Base-by-base conservation (phyloP, 2,329 filamentous ascomycete species). In the Colletotrichum nymphaeae region DNA sequence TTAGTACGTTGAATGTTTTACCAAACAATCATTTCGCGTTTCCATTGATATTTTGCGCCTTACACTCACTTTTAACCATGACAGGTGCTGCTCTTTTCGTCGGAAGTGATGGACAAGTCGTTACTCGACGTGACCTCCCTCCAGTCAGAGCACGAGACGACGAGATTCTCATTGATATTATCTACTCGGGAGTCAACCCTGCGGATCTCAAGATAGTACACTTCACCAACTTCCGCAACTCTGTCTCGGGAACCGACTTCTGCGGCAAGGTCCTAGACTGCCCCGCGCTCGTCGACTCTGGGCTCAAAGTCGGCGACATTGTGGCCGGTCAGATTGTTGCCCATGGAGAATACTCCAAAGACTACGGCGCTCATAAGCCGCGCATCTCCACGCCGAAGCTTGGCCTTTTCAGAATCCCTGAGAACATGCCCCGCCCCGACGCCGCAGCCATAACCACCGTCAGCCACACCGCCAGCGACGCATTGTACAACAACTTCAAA, bases 171-270 rank as follows among this genome's bases (percentile, higher is more conserved):
- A 56, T 69, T 24, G 58, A 63, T 2, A 26, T 63, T 1, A 8
- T 63, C 16, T 69, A 57, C 24, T 69, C 66, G 11, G 58, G 66
- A 22, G 66, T 63, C n/a, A 69, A 69, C 16, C 58, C 58, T 8
- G 26, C 58, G 2, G 66, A 69, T 32, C 7, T 57, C 28, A 62
- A 42, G 22, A 32, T 32, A 14, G 3, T 30, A 14, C 42, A n/a
- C 4, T 53, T 16, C 28, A 16, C 32, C 11, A 28, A 30, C 24
- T 53, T 2, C 5, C 55, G 55, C 1, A n/a, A 22, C 19, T 14
- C 16, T n/a, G 32, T 69, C 11, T 5, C 63, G 7, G 22, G 26
- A 24, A 30, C 16, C 32, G 46, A 37, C 35, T 55, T 30, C 14
- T 42, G 58, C 49, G 56, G 26, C 11, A 16, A 24, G 9, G 49